These are phyloP conservation scores for Nymphaea colorata DNA, from an alignment of 164 flowering plant genomes.

Conservation along the genomic window DNA sequence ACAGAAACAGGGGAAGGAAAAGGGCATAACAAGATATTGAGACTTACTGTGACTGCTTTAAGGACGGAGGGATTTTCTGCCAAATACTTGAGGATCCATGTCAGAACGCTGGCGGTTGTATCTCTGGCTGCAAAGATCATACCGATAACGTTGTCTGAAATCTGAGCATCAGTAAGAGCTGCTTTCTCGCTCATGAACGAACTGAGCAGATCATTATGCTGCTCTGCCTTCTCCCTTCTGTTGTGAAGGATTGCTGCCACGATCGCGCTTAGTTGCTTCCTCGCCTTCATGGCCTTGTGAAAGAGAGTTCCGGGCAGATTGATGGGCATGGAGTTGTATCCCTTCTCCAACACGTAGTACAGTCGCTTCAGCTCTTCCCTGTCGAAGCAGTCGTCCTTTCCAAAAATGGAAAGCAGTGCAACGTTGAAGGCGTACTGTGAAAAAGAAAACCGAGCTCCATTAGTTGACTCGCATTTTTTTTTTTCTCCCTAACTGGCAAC, in stretches of 20 bases:
- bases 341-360: constrained; percentile 81
- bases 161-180: constrained; percentile 76
- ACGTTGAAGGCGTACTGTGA: constrained; percentile 91
- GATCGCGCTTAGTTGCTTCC: constrained; percentile 61
- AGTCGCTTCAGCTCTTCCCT: constrained; percentile 74
- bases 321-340: constrained; percentile 95
- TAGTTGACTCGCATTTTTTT: background rate
- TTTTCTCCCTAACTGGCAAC: too few relatives aligned
- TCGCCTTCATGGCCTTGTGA: constrained; percentile 82
- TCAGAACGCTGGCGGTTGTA: constrained; percentile 88
- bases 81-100: constrained; percentile 90
- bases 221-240: constrained; percentile 39
- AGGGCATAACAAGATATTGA: too few relatives aligned
- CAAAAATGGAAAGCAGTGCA: constrained; percentile 73
- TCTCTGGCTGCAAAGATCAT: constrained; percentile 97
- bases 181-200: constrained; percentile 78
- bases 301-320: constrained; percentile 92
- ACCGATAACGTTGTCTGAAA: constrained; percentile 90
- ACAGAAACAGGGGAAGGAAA: too few relatives aligned
- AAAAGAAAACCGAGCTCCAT: constrained; percentile 4
- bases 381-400: constrained; percentile 56
- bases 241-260: constrained; percentile 46
- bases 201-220: constrained; percentile 53
- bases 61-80: constrained; percentile 70
- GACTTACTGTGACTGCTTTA: constrained; percentile 72